A percentile compares a stretch with the other conserved stretches of the same genome.
Evolutionary conservation across 257 asterid species (phyloP).

Genomic region (Nicotiana noctiflora): DNA sequence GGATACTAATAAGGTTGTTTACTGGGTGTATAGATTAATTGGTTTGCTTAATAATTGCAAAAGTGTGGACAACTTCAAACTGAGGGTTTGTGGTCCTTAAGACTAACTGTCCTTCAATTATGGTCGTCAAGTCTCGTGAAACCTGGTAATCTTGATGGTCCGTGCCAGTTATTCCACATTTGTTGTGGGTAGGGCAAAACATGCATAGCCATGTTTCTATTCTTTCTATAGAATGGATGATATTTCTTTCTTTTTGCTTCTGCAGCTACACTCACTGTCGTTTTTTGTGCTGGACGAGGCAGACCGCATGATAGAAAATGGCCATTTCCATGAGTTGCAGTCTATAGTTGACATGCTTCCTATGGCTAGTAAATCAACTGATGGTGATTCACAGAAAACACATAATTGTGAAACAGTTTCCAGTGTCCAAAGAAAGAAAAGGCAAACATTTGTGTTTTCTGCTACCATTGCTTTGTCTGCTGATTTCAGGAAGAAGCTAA

Average conservation of each 20-base stretch:
- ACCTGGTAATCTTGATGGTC: conserved; percentile 1
- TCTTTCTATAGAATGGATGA: background rate
- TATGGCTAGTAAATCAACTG: conserved; percentile 44
- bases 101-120: background rate
- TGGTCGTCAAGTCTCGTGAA: background rate
- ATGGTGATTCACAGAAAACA: conserved; percentile 41
- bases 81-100: background rate
- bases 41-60: background rate
- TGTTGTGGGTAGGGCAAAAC: background rate
- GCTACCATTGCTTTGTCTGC: conserved; percentile 92
- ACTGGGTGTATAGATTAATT: background rate
- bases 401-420: conserved; percentile 55
- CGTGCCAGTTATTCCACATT: background rate
- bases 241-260: conserved; percentile 8
- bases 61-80: background rate
- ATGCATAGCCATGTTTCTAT: background rate
- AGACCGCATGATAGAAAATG: conserved; percentile 94
- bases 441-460: conserved; percentile 94
- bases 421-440: conserved; percentile 70
- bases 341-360: conserved; percentile 98
- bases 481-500: conserved; percentile 85
- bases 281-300: conserved; percentile 99
- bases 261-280: conserved; percentile 89
- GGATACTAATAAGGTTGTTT: background rate
- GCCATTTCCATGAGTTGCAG: conserved; percentile 91